phyloP scores from a whole-genome alignment of 495 filamentous ascomycete genomes.

The Hypomontagnella monticulosa region DNA sequence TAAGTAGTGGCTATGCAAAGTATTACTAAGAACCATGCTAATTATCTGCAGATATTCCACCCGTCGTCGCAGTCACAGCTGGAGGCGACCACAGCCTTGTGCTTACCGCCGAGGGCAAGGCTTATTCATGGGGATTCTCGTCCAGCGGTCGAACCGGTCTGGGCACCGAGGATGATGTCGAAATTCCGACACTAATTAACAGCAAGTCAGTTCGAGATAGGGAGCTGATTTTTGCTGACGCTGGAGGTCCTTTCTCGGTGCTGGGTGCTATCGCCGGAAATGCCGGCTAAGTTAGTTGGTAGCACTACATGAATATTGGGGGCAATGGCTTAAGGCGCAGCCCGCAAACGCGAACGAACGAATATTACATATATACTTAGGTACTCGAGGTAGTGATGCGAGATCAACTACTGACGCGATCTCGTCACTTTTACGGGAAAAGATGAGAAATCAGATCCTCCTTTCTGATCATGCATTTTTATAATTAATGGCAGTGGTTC shows the following conservation, averaged over 20 bases:
- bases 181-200: slow-evolving; percentile 67
- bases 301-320: too few species aligned
- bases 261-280: slow-evolving; percentile 44
- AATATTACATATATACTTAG: too few species aligned
- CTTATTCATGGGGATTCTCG: slow-evolving; percentile 77
- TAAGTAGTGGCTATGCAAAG: slow-evolving; percentile 12
- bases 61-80: slow-evolving; percentile 53
- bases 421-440: too few species aligned
- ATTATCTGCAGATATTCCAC: slow-evolving; percentile 23
- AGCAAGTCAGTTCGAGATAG: slow-evolving; percentile 68
- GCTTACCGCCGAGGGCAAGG: slow-evolving; percentile 66
- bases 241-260: slow-evolving; percentile 74
- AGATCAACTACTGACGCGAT: too few species aligned
- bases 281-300: too few species aligned
- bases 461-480: too few species aligned
- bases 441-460: too few species aligned
- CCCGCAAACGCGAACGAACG: too few species aligned
- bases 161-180: slow-evolving; percentile 66
- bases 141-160: slow-evolving; percentile 73
- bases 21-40: neutral
- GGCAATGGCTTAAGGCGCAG: too few species aligned
- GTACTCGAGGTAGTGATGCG: too few species aligned
- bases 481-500: too few species aligned
- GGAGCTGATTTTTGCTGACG: slow-evolving; percentile 66
- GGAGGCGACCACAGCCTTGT: slow-evolving; percentile 70